Evolutionary conservation across 78 protist species (phyloP).

Genomic region (Tieghemostelium lacteum): DNA sequence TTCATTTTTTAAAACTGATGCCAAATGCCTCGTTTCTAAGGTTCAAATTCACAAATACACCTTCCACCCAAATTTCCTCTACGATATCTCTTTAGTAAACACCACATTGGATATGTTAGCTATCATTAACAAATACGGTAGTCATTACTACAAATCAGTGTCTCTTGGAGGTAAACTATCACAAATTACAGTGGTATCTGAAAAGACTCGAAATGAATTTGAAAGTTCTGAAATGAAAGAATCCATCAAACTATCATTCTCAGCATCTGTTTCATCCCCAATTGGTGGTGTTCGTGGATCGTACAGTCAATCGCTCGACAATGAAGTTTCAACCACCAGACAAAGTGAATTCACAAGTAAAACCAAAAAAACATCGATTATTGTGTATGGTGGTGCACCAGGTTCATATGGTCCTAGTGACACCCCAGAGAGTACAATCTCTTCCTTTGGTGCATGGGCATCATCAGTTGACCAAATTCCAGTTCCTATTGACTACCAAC

Average conservation of each 20-base stretch:
- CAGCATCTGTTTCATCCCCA: not conserved
- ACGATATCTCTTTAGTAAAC: not conserved
- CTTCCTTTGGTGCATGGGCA: slow-evolving; percentile 39
- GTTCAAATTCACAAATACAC: not conserved
- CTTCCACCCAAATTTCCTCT: not conserved
- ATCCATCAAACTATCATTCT: not conserved
- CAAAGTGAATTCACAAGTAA: not conserved
- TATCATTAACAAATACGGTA: not conserved
- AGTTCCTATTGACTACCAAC: slow-evolving; percentile 6
- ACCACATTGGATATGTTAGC: not conserved
- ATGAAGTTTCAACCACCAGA: not conserved
- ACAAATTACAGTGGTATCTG: not conserved
- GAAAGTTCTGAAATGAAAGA: not conserved
- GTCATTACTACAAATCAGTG: not conserved
- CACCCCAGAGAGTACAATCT: not conserved
- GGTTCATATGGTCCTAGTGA: not conserved
- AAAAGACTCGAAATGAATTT: not conserved
- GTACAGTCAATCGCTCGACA: not conserved
- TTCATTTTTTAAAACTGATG: too few species aligned
- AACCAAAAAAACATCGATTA: not conserved
- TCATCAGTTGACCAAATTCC: slow-evolving; percentile 10
- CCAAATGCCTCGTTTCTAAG: not conserved
- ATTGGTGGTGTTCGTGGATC: not conserved
- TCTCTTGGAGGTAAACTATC: slow-evolving; percentile 6
- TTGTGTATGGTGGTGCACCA: not conserved